Evolutionary conservation across 2,329 filamentous ascomycete species (phyloP), one percentile per base, ranked within the genome.

Genomic region (Paecilomyces sp.): DNA sequence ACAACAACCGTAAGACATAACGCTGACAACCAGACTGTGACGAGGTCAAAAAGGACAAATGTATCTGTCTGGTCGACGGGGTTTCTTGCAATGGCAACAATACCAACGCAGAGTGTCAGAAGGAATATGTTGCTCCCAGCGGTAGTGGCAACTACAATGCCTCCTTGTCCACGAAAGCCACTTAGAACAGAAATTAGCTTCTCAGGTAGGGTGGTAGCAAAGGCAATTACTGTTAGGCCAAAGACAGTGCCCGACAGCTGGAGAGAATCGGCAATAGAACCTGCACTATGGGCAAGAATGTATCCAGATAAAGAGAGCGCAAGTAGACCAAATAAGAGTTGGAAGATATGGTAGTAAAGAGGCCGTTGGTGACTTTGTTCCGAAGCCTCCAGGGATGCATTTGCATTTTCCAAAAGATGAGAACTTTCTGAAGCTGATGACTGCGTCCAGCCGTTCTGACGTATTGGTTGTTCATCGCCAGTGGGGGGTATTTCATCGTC

Each of bases 91-190:
- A 67, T 47, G 3, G 66, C 67, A 11, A 72, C 60, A 41, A 72
- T 47, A 12, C 70, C 81, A 15, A 77, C 68, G 64, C 81, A 84
- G 3, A 84, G 69, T 1, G 80, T 78, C 15, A 83, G 69, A 33
- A 84, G 69, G 65, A 84, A 85, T 34, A 84, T 80, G 60, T 84
- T 84, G 62, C 80, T 83, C 3, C 81, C 81, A 0, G 77, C 80
- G 3, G 80, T 81, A 53, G 80, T 83, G 0, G 81, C 82, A 5
- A 81, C 78, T 8, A 84, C 66, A 54, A 84, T 81, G 1, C 80
- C 80, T 1, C 69, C 66, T 18, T 83, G 77, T 3, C 79, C 80
- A 13, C 77, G 74, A 11, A 65, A 70, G 15, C 80, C 78, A 60
- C 80, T 80, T 25, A 83, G 62, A 3, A 83, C 71, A 1, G 81